Conservation (phyloP, 2,329 filamentous ascomycete species). For the Exophiala sp. region DNA sequence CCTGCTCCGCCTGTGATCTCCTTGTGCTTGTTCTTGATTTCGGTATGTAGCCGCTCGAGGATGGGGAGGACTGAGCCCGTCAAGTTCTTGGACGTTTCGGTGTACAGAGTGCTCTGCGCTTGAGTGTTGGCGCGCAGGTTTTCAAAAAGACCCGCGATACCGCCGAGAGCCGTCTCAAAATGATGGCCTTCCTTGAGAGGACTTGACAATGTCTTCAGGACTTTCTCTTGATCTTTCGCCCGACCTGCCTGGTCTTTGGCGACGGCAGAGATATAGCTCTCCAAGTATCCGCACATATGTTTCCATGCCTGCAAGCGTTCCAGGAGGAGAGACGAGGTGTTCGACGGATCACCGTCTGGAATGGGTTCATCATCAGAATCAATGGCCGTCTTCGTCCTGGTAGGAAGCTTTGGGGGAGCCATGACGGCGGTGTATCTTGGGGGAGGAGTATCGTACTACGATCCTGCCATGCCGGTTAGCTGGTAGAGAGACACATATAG, state of each 20-base stretch:
- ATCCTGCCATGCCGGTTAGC: conserved; percentile 19
- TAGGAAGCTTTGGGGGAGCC: conserved; percentile 17
- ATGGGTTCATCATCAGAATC: conserved; percentile 52
- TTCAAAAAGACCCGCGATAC: conserved; percentile 84
- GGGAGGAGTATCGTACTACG: conserved; percentile 20
- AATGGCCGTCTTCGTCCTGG: conserved; percentile 18
- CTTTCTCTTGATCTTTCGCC: conserved; percentile 91
- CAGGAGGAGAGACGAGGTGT: conserved; percentile 73
- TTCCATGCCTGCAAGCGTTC: conserved; percentile 94
- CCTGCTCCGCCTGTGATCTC: conserved; percentile 74
- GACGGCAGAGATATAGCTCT: conserved; percentile 78
- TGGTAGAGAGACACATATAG: background rate
- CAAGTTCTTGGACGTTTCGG: conserved; percentile 85
- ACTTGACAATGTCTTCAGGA: conserved; percentile 82
- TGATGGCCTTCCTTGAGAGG: conserved; percentile 86
- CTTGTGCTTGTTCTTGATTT: conserved; percentile 95
- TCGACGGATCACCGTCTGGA: conserved; percentile 54
- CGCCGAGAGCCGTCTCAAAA: conserved; percentile 84
- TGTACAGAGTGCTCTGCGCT: conserved; percentile 78
- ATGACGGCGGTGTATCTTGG: conserved; percentile 17
- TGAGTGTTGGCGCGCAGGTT: conserved; percentile 88
- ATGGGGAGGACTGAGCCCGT: conserved; percentile 81
- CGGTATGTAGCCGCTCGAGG: conserved; percentile 83
- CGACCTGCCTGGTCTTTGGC: conserved; percentile 81
- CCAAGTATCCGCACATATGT: conserved; percentile 82